Base-by-base conservation (phyloP, 257 asterid genomes). In the Capsicum chinense region DNA sequence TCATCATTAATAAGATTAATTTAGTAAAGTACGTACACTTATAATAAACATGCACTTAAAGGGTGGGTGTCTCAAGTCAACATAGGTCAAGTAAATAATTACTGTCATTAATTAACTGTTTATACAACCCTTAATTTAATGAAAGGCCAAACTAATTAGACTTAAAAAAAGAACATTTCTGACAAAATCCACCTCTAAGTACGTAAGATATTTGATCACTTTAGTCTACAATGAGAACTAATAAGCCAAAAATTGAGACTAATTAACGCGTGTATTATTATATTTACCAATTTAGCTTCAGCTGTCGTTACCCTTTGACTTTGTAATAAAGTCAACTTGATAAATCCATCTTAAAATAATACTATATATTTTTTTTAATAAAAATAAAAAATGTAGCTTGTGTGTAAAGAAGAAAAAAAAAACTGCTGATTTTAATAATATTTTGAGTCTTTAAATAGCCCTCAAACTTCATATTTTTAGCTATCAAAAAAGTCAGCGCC, bases 321-420 rank as follows among this genome's bases (percentile, higher is more conserved):
- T 85, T 87, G 2, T n/a, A 50, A 67, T 7, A 85, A 90, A 87
- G 93, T 92, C 93, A 90, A 88, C 91, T 83, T 80, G 59, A 71
- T 73, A 86, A 50, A 74, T 79, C 84, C 14, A 42, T 39, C 58
- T 44, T 44, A 37, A 26, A 26, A 26, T 26, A 26, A 26, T 26
- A 26, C 33, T 26, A 26, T 26, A 26, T 26, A 26, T 26, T 26
- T 26, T 0, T 26, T 26, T 26, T 26, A 0, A 26, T 26, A 26
- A 26, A 26, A 26, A 26, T 0, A 26, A 26, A 7, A 54, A 33
- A 76, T 4, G n/a, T 54, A 54, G 26, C 21, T 26, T 54, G 50
- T 54, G 82, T 78, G 50, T 78, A 9, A 21, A 52, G 13, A 78
- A 26, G n/a, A 9, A 52, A 0, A 74, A 26, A 63, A 52, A 78